Evolutionary conservation across 495 filamentous ascomycete genomes (phyloP).

Genomic region (Sabuloglossum arenarium): DNA sequence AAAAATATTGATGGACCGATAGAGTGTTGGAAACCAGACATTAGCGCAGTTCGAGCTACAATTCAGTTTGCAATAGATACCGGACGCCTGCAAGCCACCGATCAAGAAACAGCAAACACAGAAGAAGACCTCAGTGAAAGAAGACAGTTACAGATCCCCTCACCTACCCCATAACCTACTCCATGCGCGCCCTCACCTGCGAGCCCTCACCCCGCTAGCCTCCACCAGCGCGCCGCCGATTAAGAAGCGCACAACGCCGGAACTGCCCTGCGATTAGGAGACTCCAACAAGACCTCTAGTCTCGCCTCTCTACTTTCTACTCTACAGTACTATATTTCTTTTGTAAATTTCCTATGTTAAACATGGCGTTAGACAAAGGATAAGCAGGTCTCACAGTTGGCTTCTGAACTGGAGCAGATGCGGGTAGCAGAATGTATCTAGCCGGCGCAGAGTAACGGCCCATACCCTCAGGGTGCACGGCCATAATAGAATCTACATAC

Average conservation of each 20-base stretch:
- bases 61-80: constrained; percentile 7
- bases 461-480: too few relatives aligned
- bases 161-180: not conserved
- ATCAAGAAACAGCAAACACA: constrained; percentile 6
- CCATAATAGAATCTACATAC: not conserved
- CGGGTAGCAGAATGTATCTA: too few relatives aligned
- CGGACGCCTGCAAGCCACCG: constrained; percentile 3
- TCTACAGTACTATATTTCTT: not conserved
- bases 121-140: constrained; percentile 2
- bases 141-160: not conserved
- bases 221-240: too few relatives aligned
- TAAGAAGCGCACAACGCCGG: too few relatives aligned
- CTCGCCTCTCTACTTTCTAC: not conserved
- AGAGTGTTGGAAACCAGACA: constrained; percentile 11
- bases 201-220: too few relatives aligned
- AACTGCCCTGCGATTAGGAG: not conserved
- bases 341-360: too few relatives aligned
- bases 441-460: too few relatives aligned
- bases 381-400: too few relatives aligned
- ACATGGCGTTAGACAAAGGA: too few relatives aligned
- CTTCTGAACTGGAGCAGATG: too few relatives aligned
- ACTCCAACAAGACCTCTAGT: not conserved
- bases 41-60: constrained; percentile 7
- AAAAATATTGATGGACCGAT: constrained; percentile 9
- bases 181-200: too few relatives aligned